Evolutionary conservation across 2,329 filamentous ascomycete genomes (phyloP), one percentile per base, ranked within the genome.

Genomic region (Aspergillus japonicus): DNA sequence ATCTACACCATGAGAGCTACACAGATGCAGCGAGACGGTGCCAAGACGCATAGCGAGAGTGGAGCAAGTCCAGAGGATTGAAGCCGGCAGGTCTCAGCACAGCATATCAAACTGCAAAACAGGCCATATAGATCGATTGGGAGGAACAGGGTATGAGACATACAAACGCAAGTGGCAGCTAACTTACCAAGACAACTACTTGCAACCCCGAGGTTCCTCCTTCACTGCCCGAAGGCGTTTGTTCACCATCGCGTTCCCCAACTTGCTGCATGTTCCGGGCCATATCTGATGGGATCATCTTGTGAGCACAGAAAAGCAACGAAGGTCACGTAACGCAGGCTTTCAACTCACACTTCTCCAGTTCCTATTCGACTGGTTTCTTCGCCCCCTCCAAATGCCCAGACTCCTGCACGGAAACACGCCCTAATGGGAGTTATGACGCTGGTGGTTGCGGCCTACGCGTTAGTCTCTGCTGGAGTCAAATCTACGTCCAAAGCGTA

Each of bases 181-280:
- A 57, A 83, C 88, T 80, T 80, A 92, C 89, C 80, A 92, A 75
- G 60, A 92, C 82, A 77, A 91, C 90, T 50, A 92, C 87, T 77
- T 92, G 88, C 77, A 92, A 12, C 14, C 56, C 60, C 21, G 54
- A 8, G 7, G 35, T 21, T 12, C 8, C 44, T 19, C 42, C 24
- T 49, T 23, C 21, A 19, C 42, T 47, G 4, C 19, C 10, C 24
- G 0, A 49, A 74, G 35, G 64, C 68, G 14, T n/a, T 77, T 12
- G 58, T 24, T 47, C 53, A 23, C 19, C 53, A 31, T 33, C 47
- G 7, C 19, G 26, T 21, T 33, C 29, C 23, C 47, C 26, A 2
- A 31, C 11, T 19, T 35, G 21, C 47, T 55, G 53, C 42, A 55
- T 55, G 4, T 47, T 55, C 19, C n/a, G n/a, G 26, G 39, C 39